Conservation (phyloP, 805 yeast genomes). For the Lipomyces orientalis region DNA sequence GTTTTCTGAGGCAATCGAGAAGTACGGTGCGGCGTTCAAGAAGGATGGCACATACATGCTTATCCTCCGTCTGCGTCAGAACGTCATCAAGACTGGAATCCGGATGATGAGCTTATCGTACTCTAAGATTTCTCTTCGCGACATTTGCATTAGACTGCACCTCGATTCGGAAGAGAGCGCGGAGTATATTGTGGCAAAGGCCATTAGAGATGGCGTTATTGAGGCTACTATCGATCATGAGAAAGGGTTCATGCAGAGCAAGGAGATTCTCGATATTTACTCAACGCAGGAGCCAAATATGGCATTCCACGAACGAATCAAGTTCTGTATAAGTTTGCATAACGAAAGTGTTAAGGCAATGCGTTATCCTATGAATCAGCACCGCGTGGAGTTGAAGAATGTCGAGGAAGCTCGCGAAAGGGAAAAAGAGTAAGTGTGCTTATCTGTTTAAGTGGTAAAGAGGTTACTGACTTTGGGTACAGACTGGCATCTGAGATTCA, state of each 20-base stretch:
- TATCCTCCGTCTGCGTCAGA: conserved; percentile 89
- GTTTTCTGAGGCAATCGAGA: conserved; percentile 72
- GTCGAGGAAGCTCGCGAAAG: conserved; percentile 63
- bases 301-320: conserved; percentile 90
- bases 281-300: conserved; percentile 85
- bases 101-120: conserved; percentile 90
- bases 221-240: conserved; percentile 93
- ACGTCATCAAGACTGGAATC: conserved; percentile 97
- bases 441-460: background rate
- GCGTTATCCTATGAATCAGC: conserved; percentile 78
- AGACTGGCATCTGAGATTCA: conserved; percentile 51
- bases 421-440: conserved; percentile 50
- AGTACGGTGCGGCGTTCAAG: conserved; percentile 65
- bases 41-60: conserved; percentile 82
- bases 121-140: conserved; percentile 87
- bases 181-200: conserved; percentile 95
- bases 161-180: conserved; percentile 94
- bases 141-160: conserved; percentile 88
- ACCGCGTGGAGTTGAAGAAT: conserved; percentile 55
- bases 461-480: conserved; percentile 2
- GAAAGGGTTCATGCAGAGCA: conserved; percentile 87
- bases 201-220: conserved; percentile 95
- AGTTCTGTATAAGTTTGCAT: conserved; percentile 86
- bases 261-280: conserved; percentile 83
- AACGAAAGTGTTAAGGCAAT: conserved; percentile 92